These are phyloP conservation scores for Sanguinoderma infundibulare DNA, from an alignment of 1,284 basidiomycete genomes.

Conservation along the genomic window DNA sequence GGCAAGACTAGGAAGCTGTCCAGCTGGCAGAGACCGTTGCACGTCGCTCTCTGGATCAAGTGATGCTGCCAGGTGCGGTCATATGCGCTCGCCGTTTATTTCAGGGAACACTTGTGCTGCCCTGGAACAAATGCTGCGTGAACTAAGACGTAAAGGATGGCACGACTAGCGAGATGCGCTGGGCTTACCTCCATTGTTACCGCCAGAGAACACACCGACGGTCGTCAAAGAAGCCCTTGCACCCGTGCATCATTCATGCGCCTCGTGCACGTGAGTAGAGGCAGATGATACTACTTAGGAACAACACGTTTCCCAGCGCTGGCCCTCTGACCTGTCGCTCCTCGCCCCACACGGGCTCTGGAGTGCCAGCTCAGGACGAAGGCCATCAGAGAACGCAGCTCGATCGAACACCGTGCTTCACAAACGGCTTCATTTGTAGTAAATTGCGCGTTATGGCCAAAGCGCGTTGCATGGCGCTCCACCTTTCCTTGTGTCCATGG, in stretches of 20 bases:
- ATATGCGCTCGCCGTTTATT: conserved; percentile 4
- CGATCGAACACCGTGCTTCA: conserved; percentile 2
- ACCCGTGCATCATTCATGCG: background rate
- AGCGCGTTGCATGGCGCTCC: background rate
- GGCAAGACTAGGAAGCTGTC: background rate
- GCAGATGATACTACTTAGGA: conserved; percentile 1
- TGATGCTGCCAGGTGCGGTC: conserved; percentile 5
- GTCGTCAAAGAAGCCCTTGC: background rate
- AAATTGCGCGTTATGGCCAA: background rate
- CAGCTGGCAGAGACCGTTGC: background rate
- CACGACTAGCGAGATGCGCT: background rate
- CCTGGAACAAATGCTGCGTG: conserved; percentile 1
- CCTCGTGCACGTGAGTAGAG: conserved; percentile 6
- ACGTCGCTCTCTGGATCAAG: background rate
- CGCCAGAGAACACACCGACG: background rate
- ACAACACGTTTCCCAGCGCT: conserved; percentile 4
- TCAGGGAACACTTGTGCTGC: background rate
- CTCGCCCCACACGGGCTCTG: conserved; percentile 2
- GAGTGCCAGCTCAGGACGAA: conserved; percentile 6
- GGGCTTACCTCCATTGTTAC: background rate
- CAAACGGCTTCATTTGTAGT: conserved; percentile 5
- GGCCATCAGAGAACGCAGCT: conserved; percentile 5
- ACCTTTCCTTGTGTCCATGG: background rate
- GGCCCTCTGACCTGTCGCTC: conserved; percentile 22
- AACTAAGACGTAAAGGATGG: conserved; percentile 5